Evolutionary conservation across 2,329 filamentous ascomycete genomes (phyloP).

Genomic region (Hansfordia pulvinata): DNA sequence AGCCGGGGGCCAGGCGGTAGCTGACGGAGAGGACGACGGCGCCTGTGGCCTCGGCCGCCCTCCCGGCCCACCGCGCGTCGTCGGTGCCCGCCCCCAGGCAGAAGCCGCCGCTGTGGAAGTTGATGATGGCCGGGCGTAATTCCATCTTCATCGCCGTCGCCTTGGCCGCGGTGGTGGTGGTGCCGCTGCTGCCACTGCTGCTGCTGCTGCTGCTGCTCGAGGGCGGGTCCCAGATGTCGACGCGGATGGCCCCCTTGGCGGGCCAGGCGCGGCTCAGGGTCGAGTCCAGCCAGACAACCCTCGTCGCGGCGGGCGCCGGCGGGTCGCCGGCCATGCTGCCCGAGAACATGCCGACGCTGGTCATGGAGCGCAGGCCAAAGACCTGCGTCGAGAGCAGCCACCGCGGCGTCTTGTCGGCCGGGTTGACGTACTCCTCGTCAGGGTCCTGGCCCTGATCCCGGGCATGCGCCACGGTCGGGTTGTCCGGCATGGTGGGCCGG

Average conservation of each 20-base stretch:
- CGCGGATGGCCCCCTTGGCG: conserved; percentile 10
- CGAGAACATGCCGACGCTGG: conserved; percentile 10
- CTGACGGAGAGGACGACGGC: conserved; percentile 50
- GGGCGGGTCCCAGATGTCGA: conserved; percentile 15
- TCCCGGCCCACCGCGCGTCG: conserved; percentile 44
- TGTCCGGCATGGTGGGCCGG: too few relatives aligned
- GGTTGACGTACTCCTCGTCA: conserved; percentile 11
- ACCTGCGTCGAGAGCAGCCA: conserved; percentile 14
- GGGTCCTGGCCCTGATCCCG: conserved; percentile 10
- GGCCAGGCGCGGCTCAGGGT: conserved; percentile 10
- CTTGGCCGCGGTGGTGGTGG: background rate
- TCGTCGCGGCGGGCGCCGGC: conserved; percentile 4
- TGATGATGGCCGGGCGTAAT: conserved; percentile 44
- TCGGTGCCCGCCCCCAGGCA: conserved; percentile 48
- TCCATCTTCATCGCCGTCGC: conserved; percentile 1
- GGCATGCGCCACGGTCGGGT: too few relatives aligned
- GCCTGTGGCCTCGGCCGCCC: conserved; percentile 33
- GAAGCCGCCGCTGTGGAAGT: conserved; percentile 56
- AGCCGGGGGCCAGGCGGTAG: conserved; percentile 50
- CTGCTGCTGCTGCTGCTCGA: conserved; percentile 2
- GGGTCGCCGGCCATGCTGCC: conserved; percentile 8
- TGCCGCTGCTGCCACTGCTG: background rate
- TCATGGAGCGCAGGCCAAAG: conserved; percentile 8
- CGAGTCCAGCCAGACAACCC: conserved; percentile 13
- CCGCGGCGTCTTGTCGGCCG: conserved; percentile 9